phyloP scores from a whole-genome alignment of 1,284 basidiomycete genomes.

The Phellopilus nigrolimitatus region DNA sequence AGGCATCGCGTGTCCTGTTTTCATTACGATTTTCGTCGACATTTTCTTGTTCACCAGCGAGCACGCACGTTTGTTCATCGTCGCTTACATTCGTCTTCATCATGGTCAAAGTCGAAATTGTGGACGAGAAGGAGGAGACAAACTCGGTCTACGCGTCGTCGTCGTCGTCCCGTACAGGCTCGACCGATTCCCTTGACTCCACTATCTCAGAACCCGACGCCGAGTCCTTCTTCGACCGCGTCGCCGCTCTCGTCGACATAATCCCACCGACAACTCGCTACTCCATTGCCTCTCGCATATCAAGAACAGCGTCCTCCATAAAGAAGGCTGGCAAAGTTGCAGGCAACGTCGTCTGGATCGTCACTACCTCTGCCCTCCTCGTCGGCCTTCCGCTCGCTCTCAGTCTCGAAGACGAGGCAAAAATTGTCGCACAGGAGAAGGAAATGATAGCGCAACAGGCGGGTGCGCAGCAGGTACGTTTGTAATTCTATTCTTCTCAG shows the following conservation, averaged over 20 bases:
- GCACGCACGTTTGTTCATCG: too few species aligned
- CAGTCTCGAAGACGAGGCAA: constrained; percentile 92
- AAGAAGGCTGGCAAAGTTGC: constrained; percentile 65
- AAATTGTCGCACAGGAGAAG: constrained; percentile 91
- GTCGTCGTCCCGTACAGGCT: constrained; percentile 60
- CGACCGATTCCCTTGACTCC: constrained; percentile 70
- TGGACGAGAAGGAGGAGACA: constrained; percentile 60
- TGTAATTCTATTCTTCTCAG: constrained; percentile 17
- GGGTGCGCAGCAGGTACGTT: constrained; percentile 81
- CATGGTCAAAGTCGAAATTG: constrained; percentile 85
- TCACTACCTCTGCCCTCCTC: constrained; percentile 90
- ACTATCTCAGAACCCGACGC: constrained; percentile 64
- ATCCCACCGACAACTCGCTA: constrained; percentile 88
- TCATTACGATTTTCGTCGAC: neutral
- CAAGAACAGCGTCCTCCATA: constrained; percentile 57
- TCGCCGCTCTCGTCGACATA: constrained; percentile 92
- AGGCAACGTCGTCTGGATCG: constrained; percentile 91
- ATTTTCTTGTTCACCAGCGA: constrained; percentile 2
- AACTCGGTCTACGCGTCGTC: constrained; percentile 66
- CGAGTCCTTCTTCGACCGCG: constrained; percentile 86
- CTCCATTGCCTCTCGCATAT: constrained; percentile 58
- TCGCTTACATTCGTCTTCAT: constrained; percentile 24
- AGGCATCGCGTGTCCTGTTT: neutral
- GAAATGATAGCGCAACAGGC: constrained; percentile 92
- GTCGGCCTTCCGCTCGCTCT: constrained; percentile 92